Percentiles rank a stretch among this genome's conserved stretches.
phyloP scores from a whole-genome alignment of 2,329 filamentous ascomycete genomes.

The Xylariaceae sp. region DNA sequence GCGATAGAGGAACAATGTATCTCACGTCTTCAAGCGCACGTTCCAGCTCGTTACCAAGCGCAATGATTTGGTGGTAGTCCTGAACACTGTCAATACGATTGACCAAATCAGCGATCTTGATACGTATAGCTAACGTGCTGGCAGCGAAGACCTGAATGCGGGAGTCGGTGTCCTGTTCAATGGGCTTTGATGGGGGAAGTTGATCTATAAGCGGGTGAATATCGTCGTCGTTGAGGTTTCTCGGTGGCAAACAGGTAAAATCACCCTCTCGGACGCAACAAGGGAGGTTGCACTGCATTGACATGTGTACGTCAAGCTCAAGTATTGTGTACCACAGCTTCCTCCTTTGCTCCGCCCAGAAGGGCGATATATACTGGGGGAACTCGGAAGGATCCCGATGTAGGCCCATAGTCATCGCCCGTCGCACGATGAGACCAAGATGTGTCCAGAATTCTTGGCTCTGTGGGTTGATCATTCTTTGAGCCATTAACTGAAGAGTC shows the following conservation, averaged over 20 bases:
- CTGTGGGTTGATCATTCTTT: conserved; percentile 51
- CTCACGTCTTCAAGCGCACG: conserved; percentile 58
- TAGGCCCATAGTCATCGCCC: conserved; percentile 63
- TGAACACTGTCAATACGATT: conserved; percentile 54
- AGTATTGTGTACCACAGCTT: conserved; percentile 60
- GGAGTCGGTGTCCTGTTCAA: conserved; percentile 55
- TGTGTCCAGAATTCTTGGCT: conserved; percentile 58
- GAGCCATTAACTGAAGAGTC: conserved; percentile 55
- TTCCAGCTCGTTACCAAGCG: conserved; percentile 57
- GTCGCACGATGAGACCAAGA: conserved; percentile 57
- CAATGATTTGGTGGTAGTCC: conserved; percentile 57
- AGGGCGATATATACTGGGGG: conserved; percentile 50
- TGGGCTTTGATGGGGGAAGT: conserved; percentile 51
- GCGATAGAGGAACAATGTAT: conserved; percentile 52
- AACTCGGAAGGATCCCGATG: conserved; percentile 61
- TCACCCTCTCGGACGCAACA: conserved; percentile 55
- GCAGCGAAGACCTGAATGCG: conserved; percentile 59
- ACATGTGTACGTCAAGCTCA: conserved; percentile 59
- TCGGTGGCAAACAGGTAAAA: conserved; percentile 55
- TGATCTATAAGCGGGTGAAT: conserved; percentile 51
- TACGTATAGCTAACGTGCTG: conserved; percentile 51
- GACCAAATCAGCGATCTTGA: conserved; percentile 53
- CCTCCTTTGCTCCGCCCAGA: conserved; percentile 56
- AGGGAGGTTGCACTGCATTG: conserved; percentile 55
- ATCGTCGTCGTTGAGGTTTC: conserved; percentile 57